Conservation (phyloP, 164 flowering plant species). For the Nelumbo lutea region DNA sequence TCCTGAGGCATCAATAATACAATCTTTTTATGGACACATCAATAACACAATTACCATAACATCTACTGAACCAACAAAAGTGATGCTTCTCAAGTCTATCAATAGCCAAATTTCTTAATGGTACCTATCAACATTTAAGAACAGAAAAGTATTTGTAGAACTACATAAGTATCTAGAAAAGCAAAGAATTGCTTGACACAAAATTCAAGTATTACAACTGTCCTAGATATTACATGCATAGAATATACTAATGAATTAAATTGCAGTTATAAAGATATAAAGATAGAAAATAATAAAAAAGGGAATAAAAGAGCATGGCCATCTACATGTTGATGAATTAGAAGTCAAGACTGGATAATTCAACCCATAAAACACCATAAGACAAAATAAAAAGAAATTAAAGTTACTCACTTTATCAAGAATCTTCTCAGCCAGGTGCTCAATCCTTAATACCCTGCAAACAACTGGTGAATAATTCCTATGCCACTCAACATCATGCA, state of each 20-base stretch:
- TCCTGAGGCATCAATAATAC: too few species aligned
- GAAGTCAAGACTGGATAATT: neutral
- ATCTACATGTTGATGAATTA: neutral
- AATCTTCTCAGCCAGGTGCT: slow-evolving; percentile 70
- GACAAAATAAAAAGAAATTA: neutral
- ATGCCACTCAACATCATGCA: slow-evolving; percentile 70
- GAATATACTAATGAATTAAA: neutral
- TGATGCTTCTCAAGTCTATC: too few species aligned
- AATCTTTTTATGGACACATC: too few species aligned
- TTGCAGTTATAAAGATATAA: neutral
- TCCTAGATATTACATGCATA: neutral
- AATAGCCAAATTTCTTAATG: too few species aligned
- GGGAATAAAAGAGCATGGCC: neutral
- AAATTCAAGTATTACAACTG: neutral
- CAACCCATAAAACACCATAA: neutral
- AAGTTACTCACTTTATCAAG: slow-evolving; percentile 54
- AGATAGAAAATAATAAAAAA: neutral
- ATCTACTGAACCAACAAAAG: too few species aligned
- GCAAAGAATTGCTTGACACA: too few species aligned
- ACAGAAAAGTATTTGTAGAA: too few species aligned
- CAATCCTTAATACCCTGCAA: slow-evolving; percentile 72
- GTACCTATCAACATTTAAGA: too few species aligned
- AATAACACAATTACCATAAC: too few species aligned
- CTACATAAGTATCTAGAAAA: too few species aligned
- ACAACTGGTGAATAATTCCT: slow-evolving; percentile 45